Base-by-base conservation (phyloP, 2,329 filamentous ascomycete genomes). In the Alternaria arborescens region DNA sequence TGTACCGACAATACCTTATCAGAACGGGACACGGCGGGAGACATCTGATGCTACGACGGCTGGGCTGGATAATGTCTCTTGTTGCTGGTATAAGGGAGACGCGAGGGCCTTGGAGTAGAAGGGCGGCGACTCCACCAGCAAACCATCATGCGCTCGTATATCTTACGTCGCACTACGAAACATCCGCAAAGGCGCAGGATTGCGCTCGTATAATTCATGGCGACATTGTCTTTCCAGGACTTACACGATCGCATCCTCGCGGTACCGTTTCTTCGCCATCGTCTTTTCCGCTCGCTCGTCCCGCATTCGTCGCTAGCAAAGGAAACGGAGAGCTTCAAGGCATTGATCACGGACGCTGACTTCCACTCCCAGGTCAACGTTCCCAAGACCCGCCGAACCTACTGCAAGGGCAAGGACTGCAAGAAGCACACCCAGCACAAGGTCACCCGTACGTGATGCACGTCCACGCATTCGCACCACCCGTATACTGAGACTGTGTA, bases 361-460 rank as follows among this genome's bases (percentile, higher is more conserved):
- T 47, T 51, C 53, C 8, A 47, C 32, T 38, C 47, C 53, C 74
- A 94, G 94, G 93, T 97, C 88, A 97, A 97, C 92, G 91, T 97
- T 87, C 93, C 94, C 81, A 97, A 97, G 88, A 97, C 93, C 83
- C 90, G 93, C 82, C 91, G 93, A 87, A 97, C 94, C 84, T 97
- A 93, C 87, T 97, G 92, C 92, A 96, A 96, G 88, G 91, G 91
- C 87, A 94, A 91, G 88, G 89, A 93, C 80, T 97, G 93, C 92
- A 87, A 87, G 79, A 84, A 85, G 82, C 70, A 72, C 69, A 72
- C 70, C 69, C 70, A 72, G 70, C 70, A 72, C 69, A 72, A 72
- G 70, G 70, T 72, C 68, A 72, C 70, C 66, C 83, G 74, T 77
- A 57, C 72, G 75, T 75, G 61, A 41, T 36, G 62, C 53, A 28